Base-by-base conservation (phyloP, 1,284 basidiomycete species). In the Porogramme epimiltina region DNA sequence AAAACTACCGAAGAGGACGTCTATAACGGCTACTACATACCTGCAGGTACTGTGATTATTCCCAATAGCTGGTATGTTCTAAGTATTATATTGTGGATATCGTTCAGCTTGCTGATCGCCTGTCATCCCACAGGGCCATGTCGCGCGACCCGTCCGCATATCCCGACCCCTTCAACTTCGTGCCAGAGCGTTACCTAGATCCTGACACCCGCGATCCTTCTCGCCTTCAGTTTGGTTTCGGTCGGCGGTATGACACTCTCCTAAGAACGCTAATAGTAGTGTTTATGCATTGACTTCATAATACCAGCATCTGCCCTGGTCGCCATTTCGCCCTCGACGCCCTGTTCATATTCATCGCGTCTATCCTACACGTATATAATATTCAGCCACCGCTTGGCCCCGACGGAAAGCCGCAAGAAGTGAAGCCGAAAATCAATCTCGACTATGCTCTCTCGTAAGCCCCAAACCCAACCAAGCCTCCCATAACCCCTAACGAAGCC, bases 91-190 rank as follows among this genome's bases (percentile, higher is more conserved):
- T 8, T 28, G 15, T 9, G n/a, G 9, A 20, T 3, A 19, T 13
- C 16, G 16, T 13, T 4, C 24, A 10, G n/a, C n/a, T n/a, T n/a
- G n/a, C n/a, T n/a, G n/a, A n/a, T n/a, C n/a, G n/a, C n/a, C n/a
- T n/a, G n/a, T n/a, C n/a, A n/a, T n/a, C n/a, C n/a, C n/a, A n/a
- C 31, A 66, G 63, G 63, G 64, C 57, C 6, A 62, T 67, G 48
- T 49, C 59, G 20, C 58, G 57, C 23, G 61, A 66, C 49, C 45
- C 55, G 3, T n/a, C 15, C 4, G 37, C 44, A 9, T 67, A 62
- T 34, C 46, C 48, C 4, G 57, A 62, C 4, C 62, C 66, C 3
- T 51, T 60, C 8, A 42, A n/a, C 19, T 67, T 67, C 49, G 51
- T 55, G 20, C 62, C 62, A 11, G 62, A 64, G 15, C 48, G 62